Base-by-base conservation (phyloP, 2,329 filamentous ascomycete genomes). In the Colletotrichum camelliae region DNA sequence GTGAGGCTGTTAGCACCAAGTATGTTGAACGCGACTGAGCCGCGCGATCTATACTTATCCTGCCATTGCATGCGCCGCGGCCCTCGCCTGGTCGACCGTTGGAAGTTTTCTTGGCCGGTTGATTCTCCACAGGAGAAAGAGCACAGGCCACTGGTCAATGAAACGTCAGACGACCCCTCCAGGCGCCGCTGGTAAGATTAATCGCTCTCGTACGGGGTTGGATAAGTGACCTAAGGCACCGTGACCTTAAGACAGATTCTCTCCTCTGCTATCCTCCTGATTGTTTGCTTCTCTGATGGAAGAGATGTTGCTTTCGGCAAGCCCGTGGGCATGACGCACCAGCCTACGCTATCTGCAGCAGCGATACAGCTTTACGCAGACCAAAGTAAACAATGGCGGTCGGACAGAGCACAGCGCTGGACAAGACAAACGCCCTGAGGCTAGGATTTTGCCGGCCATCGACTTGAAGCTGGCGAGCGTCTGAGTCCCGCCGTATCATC, bases 401-500 rank as follows among this genome's bases (percentile, higher is more conserved):
- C 58, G 35, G 60, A 65, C 35, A 21, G 15, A 39, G 27, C 35
- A n/a, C 66, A 6, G 39, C 43, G 58, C 10, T 37, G 29, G 7
- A 9, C 18, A 35, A 15, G 29, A 33, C 31, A 33, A 18, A 21
- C 18, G 31, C 31, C 31, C 31, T 21, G 27, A 39, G 31, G 57
- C 65, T 37, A 18, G 43, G 70, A 69, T 60, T n/a, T 39, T 31
- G 21, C 29, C 29, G 70, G 64, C 61, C 35, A 9, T 16, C 21
- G 48, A 52, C 52, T 18, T 55, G 66, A 73, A 64, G 71, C 39
- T 70, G 67, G 43, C 71, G 66, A 37, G 58, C 27, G 71, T 70
- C 70, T 70, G n/a, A 57, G 58, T 62, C 67, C n/a, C 31, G 16
- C 48, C 60, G 43, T 58, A 60, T 65, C 48, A 65, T 71, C 48